A percentile compares a stretch with the other conserved stretches of the same genome.
Conservation (phyloP, 768 basidiomycete species). For the Amanita rimosa region DNA sequence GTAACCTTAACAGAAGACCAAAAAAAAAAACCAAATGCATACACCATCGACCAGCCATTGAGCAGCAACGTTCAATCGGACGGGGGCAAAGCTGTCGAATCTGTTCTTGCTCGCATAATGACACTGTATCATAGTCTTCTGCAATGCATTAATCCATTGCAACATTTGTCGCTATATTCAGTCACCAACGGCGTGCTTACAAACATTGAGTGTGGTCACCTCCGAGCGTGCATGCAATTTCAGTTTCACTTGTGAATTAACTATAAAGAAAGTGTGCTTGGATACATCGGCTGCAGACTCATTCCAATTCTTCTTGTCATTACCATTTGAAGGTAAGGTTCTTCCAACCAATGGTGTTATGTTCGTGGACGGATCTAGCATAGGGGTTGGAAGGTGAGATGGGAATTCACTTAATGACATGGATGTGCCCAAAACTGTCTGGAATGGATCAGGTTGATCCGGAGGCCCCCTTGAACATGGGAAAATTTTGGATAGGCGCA, state of each 20-base stretch:
- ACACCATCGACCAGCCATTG: slow-evolving; percentile 99
- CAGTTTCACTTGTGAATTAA: slow-evolving; percentile 82
- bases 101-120: slow-evolving; percentile 72
- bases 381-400: slow-evolving; percentile 36
- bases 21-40: slow-evolving; percentile 17
- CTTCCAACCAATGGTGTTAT: slow-evolving; percentile 35
- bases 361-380: slow-evolving; percentile 79
- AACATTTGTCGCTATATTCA: slow-evolving; percentile 76
- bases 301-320: slow-evolving; percentile 13
- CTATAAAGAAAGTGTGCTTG: slow-evolving; percentile 90
- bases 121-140: slow-evolving; percentile 66
- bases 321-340: slow-evolving; percentile 15
- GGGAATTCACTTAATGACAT: slow-evolving; percentile 24
- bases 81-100: slow-evolving; percentile 92
- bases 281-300: slow-evolving; percentile 49
- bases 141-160: slow-evolving; percentile 90
- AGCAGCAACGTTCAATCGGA: slow-evolving; percentile 84
- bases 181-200: background rate
- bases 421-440: slow-evolving; percentile 11
- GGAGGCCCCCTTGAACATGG: slow-evolving; percentile 6
- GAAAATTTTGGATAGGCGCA: slow-evolving; percentile 41
- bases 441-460: background rate
- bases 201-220: slow-evolving; percentile 24
- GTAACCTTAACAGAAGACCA: background rate
- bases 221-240: slow-evolving; percentile 85